These are phyloP conservation scores for Incumbomyces lentus DNA, from an alignment of 2,329 filamentous ascomycete genomes.

Conservation along the genomic window DNA sequence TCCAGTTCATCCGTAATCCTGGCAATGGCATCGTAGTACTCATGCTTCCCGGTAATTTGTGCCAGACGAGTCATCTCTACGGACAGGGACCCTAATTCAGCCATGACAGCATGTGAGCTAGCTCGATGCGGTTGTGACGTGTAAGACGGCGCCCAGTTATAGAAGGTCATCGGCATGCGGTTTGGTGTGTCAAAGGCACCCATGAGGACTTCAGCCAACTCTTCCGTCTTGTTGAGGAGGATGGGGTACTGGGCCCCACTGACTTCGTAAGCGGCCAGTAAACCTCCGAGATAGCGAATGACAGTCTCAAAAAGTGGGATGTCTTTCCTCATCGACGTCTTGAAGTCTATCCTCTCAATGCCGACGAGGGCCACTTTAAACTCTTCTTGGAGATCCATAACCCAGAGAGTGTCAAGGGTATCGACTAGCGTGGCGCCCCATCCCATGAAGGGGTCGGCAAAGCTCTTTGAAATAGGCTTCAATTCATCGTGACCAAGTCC, in stretches of 20 bases:
- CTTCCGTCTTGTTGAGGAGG: slow-evolving; percentile 65
- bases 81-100: slow-evolving; percentile 66
- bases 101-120: slow-evolving; percentile 44
- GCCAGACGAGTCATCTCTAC: slow-evolving; percentile 85
- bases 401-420: slow-evolving; percentile 72
- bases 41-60: slow-evolving; percentile 68
- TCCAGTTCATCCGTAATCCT: slow-evolving; percentile 74
- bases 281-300: slow-evolving; percentile 80
- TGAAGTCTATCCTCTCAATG: slow-evolving; percentile 72
- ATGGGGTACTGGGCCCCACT: slow-evolving; percentile 59
- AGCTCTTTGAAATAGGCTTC: slow-evolving; percentile 56
- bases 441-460: slow-evolving; percentile 74
- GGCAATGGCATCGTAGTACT: slow-evolving; percentile 83
- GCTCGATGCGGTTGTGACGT: slow-evolving; percentile 56
- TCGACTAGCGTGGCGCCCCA: slow-evolving; percentile 87
- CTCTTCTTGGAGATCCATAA: slow-evolving; percentile 68
- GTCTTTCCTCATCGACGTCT: slow-evolving; percentile 51
- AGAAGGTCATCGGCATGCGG: slow-evolving; percentile 77
- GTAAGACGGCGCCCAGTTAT: slow-evolving; percentile 62
- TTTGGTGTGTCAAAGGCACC: slow-evolving; percentile 86
- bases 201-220: slow-evolving; percentile 71
- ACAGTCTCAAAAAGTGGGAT: slow-evolving; percentile 91
- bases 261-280: slow-evolving; percentile 78
- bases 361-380: slow-evolving; percentile 67
- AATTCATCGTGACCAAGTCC: slow-evolving; percentile 87